These are phyloP conservation scores for Malus sieversii DNA, from an alignment of 306 rosid genomes.

Conservation along the genomic window DNA sequence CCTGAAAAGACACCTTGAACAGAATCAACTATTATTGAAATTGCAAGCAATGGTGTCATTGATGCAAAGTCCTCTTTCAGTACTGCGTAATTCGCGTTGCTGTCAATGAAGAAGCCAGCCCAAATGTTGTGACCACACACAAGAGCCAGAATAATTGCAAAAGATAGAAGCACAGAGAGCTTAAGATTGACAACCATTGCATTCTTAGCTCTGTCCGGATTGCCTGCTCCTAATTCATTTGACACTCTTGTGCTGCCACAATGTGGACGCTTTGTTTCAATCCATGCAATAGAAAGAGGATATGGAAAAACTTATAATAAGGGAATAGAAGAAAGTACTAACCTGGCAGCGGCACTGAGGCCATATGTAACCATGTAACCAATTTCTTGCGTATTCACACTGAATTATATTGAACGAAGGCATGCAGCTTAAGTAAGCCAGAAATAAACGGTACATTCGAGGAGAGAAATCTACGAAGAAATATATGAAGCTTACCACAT, in stretches of 20 bases:
- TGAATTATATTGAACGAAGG: conserved; percentile 15
- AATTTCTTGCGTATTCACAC: conserved; percentile 60
- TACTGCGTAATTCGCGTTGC: conserved; percentile 6
- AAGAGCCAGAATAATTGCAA: conserved; percentile 38
- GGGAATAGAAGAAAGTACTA: neutral
- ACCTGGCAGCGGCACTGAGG: conserved; percentile 86
- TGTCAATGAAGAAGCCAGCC: conserved; percentile 52
- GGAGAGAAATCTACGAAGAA: neutral
- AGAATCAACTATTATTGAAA: conserved; percentile 58
- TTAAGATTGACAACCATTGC: conserved; percentile 68
- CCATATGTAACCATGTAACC: conserved; percentile 69
- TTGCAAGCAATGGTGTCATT: conserved; percentile 59
- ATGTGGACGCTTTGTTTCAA: neutral
- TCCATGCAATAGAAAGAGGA: neutral
- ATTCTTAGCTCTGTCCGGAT: conserved; percentile 44
- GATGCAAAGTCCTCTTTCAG: conserved; percentile 54
- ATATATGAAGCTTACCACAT: conserved; percentile 48
- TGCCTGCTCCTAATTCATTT: conserved; percentile 76
- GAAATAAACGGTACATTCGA: neutral
- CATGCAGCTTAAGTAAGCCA: neutral
- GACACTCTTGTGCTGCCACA: conserved; percentile 72
- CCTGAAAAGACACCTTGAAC: conserved; percentile 85
- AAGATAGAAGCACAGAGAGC: conserved; percentile 59
- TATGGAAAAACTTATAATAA: neutral
- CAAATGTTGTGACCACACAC: conserved; percentile 48